These are phyloP conservation scores for Xerocomellus chrysenteron DNA, from an alignment of 768 basidiomycete species.

Conservation along the genomic window DNA sequence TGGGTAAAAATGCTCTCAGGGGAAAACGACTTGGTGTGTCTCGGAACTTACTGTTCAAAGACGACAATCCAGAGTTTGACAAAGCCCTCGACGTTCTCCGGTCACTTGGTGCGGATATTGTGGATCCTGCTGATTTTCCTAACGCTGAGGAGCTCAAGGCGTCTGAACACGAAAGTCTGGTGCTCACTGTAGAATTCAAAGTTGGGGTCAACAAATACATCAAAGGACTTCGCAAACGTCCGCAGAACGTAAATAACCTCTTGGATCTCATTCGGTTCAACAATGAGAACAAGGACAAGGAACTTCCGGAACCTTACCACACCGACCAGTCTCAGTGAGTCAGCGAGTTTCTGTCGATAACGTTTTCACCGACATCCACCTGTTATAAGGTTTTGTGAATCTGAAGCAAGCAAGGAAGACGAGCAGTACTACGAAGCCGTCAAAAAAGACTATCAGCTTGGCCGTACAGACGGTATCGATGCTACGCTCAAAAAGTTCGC, in stretches of 20 bases:
- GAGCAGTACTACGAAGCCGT: slow-evolving; percentile 44
- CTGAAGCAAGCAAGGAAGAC: slow-evolving; percentile 27
- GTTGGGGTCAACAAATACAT: slow-evolving; percentile 54
- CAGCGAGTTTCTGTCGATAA: not conserved
- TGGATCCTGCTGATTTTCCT: slow-evolving; percentile 64
- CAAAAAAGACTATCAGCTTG: slow-evolving; percentile 45
- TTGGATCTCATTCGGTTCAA: slow-evolving; percentile 61
- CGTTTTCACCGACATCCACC: not conserved
- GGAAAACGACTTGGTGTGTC: slow-evolving; percentile 59
- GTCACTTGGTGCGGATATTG: slow-evolving; percentile 45
- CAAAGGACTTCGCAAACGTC: slow-evolving; percentile 46
- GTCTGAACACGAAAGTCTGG: slow-evolving; percentile 51
- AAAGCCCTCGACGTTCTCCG: slow-evolving; percentile 38
- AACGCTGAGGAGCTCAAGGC: slow-evolving; percentile 47
- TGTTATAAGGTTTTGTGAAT: slow-evolving; percentile 19
- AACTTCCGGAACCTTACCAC: slow-evolving; percentile 38
- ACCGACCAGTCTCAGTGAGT: slow-evolving; percentile 36
- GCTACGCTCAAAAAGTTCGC: slow-evolving; percentile 44
- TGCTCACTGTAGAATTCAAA: slow-evolving; percentile 60
- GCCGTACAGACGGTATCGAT: slow-evolving; percentile 54
- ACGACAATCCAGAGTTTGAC: slow-evolving; percentile 36
- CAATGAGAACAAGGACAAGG: slow-evolving; percentile 48
- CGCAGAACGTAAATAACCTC: slow-evolving; percentile 53
- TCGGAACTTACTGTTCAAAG: slow-evolving; percentile 29
- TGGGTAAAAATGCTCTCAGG: slow-evolving; percentile 45